Evolutionary conservation across 371 early-diverging fungal genomes (phyloP), one percentile per base, ranked within the genome.

Genomic region (Synchytrium microbalum): DNA sequence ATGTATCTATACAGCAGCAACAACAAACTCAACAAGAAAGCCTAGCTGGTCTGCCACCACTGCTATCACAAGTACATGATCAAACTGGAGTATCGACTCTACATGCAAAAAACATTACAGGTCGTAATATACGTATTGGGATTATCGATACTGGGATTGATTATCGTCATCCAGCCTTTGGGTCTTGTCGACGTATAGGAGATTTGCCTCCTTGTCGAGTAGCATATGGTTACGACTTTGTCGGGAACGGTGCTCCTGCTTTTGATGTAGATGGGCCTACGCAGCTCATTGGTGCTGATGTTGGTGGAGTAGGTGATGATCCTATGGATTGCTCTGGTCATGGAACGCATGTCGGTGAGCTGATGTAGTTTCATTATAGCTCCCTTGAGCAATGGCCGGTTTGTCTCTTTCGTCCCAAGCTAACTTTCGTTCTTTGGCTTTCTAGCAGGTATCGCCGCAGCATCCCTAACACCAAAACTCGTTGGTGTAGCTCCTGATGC

Each of bases 121-220:
- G 56, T 13, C 13, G 13, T 24, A 5, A 28, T 5, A 32, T 31
- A 30, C 10, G 14, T 8, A 32, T 59, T 26, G 59, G 59, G 13
- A 32, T 59, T 10, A 59, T 59, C 29, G 59, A 59, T 25, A 59
- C 59, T 10, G 59, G 59, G 5, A 32, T 59, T 13, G 59, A 59
- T 25, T 59, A 59, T 25, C 10, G 30, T 13, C 59, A 59, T 59
- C 31, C 29, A 29, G 59, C 59, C 19, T 59, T 59, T 59, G 59
- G 59, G 33, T 32, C 32, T 13, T 59, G 59, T 32, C 56, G 29
- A 10, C 24, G 56, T 56, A 24, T 56, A 8, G 13, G 56, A 5
- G 28, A 28, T 24, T 13, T n/a, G 24, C 13, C 13, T 13, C 25
- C 8, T 25, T 55, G 56, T 28, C 23, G 28, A 55, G 56, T 55